Conservation (phyloP, 331 rosid species). For the Quercus phellos region DNA sequence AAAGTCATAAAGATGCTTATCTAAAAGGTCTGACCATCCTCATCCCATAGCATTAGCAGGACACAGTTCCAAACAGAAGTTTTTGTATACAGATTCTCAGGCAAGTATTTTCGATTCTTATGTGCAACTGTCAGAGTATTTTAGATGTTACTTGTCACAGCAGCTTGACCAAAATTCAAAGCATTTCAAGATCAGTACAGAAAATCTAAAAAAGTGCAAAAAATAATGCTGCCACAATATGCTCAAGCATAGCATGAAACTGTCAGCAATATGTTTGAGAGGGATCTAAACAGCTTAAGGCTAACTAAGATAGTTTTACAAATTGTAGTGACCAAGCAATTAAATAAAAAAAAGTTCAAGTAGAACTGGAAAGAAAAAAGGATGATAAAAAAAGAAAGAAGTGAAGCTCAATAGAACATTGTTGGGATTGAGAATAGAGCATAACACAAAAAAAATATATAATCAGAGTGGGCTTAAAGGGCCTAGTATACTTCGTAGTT, state of each 20-base stretch:
- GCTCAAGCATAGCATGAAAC: background rate
- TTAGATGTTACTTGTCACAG: background rate
- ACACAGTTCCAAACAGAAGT: background rate
- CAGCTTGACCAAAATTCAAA: background rate
- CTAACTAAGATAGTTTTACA: background rate
- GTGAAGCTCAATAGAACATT: background rate
- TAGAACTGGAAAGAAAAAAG: background rate
- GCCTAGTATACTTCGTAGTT: background rate
- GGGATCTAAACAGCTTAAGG: background rate
- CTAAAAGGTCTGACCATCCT: background rate
- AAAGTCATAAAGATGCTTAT: background rate
- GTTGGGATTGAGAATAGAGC: background rate
- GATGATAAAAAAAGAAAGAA: background rate
- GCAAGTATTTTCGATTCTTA: background rate
- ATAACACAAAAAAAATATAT: background rate
- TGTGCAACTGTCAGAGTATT: background rate
- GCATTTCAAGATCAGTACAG: background rate
- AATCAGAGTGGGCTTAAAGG: background rate
- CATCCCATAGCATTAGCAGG: background rate
- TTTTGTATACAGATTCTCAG: background rate
- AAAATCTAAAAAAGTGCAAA: background rate
- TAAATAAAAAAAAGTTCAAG: background rate
- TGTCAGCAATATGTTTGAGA: background rate
- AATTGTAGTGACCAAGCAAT: background rate
- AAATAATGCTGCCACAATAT: background rate